Evolutionary conservation across 2,329 filamentous ascomycete species (phyloP).

Genomic region (Ascochyta clinopodiicola): DNA sequence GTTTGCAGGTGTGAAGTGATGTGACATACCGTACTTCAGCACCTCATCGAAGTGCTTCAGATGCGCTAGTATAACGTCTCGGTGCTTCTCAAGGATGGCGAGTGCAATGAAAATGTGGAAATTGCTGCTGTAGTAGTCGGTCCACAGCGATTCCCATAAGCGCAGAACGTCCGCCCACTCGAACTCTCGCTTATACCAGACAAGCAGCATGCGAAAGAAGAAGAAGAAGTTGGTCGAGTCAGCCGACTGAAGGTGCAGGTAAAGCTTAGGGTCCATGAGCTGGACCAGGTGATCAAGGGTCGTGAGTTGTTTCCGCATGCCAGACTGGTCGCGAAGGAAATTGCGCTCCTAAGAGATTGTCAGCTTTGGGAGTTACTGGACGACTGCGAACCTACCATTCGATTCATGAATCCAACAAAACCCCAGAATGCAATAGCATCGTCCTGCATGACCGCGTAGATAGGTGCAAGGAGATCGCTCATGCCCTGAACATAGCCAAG

Average conservation of each 20-base stretch:
- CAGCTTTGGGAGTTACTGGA: not conserved
- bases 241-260: slow-evolving; percentile 84
- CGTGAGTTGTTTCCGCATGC: slow-evolving; percentile 90
- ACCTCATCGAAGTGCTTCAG: slow-evolving; percentile 95
- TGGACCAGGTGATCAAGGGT: slow-evolving; percentile 94
- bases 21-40: slow-evolving; percentile 81
- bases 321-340: slow-evolving; percentile 92
- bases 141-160: slow-evolving; percentile 94
- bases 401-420: slow-evolving; percentile 94
- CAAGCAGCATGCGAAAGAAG: slow-evolving; percentile 98
- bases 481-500: slow-evolving; percentile 98
- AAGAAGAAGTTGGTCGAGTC: slow-evolving; percentile 99
- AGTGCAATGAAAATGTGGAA: slow-evolving; percentile 96
- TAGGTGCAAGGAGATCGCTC: slow-evolving; percentile 93
- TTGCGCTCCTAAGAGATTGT: slow-evolving; percentile 72
- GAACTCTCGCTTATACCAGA: slow-evolving; percentile 99
- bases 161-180: slow-evolving; percentile 84
- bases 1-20: not conserved
- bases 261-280: slow-evolving; percentile 94
- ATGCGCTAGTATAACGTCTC: slow-evolving; percentile 96
- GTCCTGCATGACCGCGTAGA: slow-evolving; percentile 97
- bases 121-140: slow-evolving; percentile 83
- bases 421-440: slow-evolving; percentile 97
- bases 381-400: slow-evolving; percentile 67
- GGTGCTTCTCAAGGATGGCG: slow-evolving; percentile 92